These are phyloP conservation scores for Castanopsis chinensis DNA, from an alignment of 306 rosid species.

Conservation along the genomic window DNA sequence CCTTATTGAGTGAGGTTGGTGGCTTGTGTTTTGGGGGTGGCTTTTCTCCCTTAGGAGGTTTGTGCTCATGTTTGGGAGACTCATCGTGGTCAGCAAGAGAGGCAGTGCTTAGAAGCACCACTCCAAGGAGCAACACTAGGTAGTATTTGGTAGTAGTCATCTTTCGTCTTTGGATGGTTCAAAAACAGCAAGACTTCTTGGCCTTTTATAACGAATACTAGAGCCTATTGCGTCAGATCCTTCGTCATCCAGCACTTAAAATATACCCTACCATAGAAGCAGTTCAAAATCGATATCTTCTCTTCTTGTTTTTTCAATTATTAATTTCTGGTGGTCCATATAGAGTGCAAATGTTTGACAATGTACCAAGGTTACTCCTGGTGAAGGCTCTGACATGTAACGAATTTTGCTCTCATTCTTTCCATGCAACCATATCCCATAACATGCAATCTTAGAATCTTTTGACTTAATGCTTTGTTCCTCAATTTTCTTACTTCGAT, in stretches of 20 bases:
- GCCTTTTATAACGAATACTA: not conserved
- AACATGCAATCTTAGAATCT: too few relatives aligned
- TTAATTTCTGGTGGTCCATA: not conserved
- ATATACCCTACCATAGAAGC: not conserved
- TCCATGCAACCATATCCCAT: too few relatives aligned
- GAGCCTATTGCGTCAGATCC: not conserved
- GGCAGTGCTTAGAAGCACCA: not conserved
- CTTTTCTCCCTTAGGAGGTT: conserved; percentile 1
- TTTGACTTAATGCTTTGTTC: too few relatives aligned
- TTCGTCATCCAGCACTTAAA: not conserved
- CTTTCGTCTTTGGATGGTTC: not conserved
- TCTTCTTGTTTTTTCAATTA: not conserved
- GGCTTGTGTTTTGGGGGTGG: conserved; percentile 11
- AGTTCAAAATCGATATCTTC: not conserved
- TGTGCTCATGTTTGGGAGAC: not conserved
- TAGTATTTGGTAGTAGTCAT: not conserved
- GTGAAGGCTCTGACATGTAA: too few relatives aligned
- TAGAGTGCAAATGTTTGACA: not conserved
- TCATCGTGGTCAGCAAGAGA: not conserved
- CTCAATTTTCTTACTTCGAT: too few relatives aligned
- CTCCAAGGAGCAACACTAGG: not conserved
- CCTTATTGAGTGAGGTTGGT: not conserved
- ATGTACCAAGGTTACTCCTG: too few relatives aligned
- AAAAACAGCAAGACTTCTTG: not conserved
- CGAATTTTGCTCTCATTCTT: too few relatives aligned